Base-by-base conservation (phyloP, 148 eudicot genomes). In the Rhododendron vialii region DNA sequence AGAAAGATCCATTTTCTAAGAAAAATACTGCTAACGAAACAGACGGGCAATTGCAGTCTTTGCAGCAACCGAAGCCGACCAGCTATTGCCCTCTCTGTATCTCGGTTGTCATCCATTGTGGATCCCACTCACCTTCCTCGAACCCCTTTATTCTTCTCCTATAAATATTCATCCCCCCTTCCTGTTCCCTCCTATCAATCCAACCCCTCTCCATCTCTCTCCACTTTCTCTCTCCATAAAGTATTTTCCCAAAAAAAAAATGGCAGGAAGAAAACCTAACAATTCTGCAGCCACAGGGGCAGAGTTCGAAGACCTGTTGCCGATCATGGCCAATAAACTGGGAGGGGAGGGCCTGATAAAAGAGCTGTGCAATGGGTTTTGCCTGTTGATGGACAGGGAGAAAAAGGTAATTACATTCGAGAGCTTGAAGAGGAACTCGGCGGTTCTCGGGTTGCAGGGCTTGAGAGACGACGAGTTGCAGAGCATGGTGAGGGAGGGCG, bases 331-430 rank as follows among this genome's bases (percentile, higher is more conserved):
- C 1, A 84, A 86, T 0, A 88, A 81, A 78, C 47, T 90, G 28
- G 92, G 92, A 2, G 92, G 90, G 6, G 92, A 90, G 5, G 92
- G 90, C 13, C 47, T 90, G 77, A 90, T 90, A 5, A 78, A 61
- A 17, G 92, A 90, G 48, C 79, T 90, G 10, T 90, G 92, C 18
- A 88, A 88, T 41, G 92, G 92, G 81, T 90, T 90, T 65, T 36
- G 48, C 18, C 38, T 90, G 86, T 35, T 90, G 83, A 88, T 88
- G 90, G 92, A 90, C 47, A 43, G 12, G 7, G 89, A 90, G 4
- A 90, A 38, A 45, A 87, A 79, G 63, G 83, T 85, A 6, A 90
- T 90, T 12, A 90, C 92, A 4, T 86, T 84, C 12, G 88, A 90
- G 26, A 90, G 92, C 74, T n/a, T 90, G 86, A 90, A 86, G 85